Percentiles rank a stretch among this genome's conserved stretches.
These are phyloP conservation scores for Botryotinia narcissicola DNA, from an alignment of 2,329 filamentous ascomycete genomes.

Conservation along the genomic window DNA sequence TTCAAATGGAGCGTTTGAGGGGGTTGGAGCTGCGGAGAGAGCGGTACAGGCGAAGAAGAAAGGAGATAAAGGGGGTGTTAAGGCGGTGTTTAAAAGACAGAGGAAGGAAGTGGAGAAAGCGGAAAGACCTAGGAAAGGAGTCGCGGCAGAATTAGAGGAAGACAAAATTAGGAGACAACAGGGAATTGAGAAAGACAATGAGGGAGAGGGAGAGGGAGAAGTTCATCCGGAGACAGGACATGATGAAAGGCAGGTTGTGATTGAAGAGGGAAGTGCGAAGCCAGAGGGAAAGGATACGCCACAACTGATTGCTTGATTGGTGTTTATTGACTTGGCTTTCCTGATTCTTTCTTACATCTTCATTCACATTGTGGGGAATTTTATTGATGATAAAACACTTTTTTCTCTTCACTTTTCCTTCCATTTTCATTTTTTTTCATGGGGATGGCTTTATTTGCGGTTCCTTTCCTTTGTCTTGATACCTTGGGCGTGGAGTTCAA, in stretches of 20 bases:
- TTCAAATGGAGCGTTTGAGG: constrained; percentile 45
- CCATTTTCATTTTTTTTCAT: background rate
- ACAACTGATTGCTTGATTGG: background rate
- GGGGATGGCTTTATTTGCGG: background rate
- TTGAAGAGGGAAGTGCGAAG: background rate
- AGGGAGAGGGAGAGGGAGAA: background rate
- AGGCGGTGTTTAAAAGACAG: constrained; percentile 49
- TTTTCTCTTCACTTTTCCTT: background rate
- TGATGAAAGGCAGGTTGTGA: constrained; percentile 2
- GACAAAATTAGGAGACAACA: background rate
- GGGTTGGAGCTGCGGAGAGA: constrained; percentile 46
- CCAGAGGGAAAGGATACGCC: background rate
- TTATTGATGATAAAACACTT: background rate
- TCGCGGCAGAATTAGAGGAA: constrained; percentile 4
- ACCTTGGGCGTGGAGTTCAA: background rate
- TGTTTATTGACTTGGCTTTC: background rate
- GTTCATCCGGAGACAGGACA: background rate
- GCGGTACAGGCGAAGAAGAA: constrained; percentile 48
- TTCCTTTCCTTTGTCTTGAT: background rate
- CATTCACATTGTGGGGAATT: background rate
- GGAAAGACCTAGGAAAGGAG: constrained; percentile 35
- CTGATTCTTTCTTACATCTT: background rate
- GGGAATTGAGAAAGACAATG: background rate
- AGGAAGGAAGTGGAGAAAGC: constrained; percentile 47
- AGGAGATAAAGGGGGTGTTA: constrained; percentile 43